These are phyloP conservation scores for Leccinum rimulosum DNA, from an alignment of 768 basidiomycete genomes.

Conservation along the genomic window DNA sequence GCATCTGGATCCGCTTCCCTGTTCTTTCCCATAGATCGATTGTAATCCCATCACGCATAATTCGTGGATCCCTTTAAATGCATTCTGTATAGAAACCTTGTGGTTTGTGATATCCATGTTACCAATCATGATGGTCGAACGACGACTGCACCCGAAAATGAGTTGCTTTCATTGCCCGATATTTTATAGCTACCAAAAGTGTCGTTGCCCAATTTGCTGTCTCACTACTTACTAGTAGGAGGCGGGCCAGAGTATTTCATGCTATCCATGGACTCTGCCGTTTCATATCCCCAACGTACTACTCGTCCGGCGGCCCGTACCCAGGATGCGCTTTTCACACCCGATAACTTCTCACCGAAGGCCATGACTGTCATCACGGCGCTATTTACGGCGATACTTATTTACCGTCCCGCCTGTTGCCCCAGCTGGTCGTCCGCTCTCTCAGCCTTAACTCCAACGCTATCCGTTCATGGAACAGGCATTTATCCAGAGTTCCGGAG, in stretches of 20 bases:
- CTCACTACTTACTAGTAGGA: too few relatives aligned
- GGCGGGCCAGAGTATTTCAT: too few relatives aligned
- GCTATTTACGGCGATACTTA: too few relatives aligned
- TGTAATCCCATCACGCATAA: constrained; percentile 13
- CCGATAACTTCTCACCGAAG: too few relatives aligned
- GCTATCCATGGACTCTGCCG: too few relatives aligned
- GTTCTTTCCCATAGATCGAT: constrained; percentile 1
- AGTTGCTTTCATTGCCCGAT: too few relatives aligned
- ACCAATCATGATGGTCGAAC: neutral
- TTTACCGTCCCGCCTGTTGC: too few relatives aligned
- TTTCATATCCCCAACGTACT: too few relatives aligned
- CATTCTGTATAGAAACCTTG: constrained; percentile 6
- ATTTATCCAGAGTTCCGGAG: neutral
- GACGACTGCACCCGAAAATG: too few relatives aligned
- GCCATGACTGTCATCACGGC: too few relatives aligned
- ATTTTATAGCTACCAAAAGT: neutral
- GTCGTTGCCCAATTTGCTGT: neutral
- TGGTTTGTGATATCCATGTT: neutral
- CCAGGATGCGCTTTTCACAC: too few relatives aligned
- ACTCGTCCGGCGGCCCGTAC: too few relatives aligned
- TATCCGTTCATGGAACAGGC: constrained; percentile 15
- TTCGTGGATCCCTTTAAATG: constrained; percentile 2
- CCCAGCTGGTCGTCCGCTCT: neutral
- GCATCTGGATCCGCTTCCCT: neutral
- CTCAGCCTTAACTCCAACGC: neutral